A percentile compares a stretch with the other conserved stretches of the same genome.
phyloP scores from a whole-genome alignment of 164 flowering plant genomes.

The Malania oleifera region DNA sequence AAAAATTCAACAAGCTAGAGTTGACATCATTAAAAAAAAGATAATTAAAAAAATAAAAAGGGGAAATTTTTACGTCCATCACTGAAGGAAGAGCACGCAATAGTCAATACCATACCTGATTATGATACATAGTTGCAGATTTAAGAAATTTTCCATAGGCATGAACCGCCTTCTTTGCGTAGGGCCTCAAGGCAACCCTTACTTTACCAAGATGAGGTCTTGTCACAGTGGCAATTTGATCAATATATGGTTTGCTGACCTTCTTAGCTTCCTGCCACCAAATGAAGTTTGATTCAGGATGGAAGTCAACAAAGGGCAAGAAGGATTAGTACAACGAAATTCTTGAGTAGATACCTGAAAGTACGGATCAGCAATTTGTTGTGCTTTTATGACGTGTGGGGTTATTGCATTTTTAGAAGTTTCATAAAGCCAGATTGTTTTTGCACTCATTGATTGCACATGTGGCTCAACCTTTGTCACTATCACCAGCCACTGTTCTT shows the following conservation, averaged over 20 bases:
- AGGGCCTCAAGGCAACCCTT: background rate
- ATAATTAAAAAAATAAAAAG: too few relatives aligned
- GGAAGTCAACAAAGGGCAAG: background rate
- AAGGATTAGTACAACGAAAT: background rate
- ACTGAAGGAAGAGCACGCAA: background rate
- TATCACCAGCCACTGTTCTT: background rate
- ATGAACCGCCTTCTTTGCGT: background rate
- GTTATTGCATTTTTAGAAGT: background rate
- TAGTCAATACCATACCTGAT: background rate
- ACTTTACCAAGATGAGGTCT: background rate
- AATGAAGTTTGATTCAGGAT: background rate
- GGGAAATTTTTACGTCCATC: background rate
- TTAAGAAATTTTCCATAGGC: background rate
- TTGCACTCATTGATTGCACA: background rate
- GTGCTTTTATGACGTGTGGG: background rate
- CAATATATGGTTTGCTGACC: conserved; percentile 1
- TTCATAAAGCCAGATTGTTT: background rate
- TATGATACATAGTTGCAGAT: background rate
- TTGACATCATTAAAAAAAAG: too few relatives aligned
- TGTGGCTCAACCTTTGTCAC: background rate
- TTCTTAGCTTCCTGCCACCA: background rate
- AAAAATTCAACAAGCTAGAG: too few relatives aligned
- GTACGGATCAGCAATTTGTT: background rate
- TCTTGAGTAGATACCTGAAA: background rate
- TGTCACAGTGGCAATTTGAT: background rate